Base-by-base conservation (phyloP, 1,284 basidiomycete genomes). In the Phellopilus nigrolimitatus region DNA sequence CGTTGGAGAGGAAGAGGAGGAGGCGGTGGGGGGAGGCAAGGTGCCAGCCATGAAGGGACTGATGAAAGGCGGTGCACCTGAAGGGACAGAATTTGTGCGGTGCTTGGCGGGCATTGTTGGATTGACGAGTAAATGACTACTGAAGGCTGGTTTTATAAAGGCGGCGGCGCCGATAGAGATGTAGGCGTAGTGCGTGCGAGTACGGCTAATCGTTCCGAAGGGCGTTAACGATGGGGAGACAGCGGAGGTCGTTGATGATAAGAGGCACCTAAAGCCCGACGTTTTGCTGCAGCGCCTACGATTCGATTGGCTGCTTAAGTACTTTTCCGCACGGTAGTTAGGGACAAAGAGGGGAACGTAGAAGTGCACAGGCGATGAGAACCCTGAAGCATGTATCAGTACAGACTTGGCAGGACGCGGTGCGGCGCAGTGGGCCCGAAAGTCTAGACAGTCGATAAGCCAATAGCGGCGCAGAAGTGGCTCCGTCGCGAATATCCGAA, bases 311-410 rank as follows among this genome's bases (percentile, higher is more conserved):
- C 12, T 30, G 28, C 6, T 15, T 15, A 37, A 37, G 34, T 15
- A 37, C n/a, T 7, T 13, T 37, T 17, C 19, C 34, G n/a, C n/a
- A 12, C 6, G 7, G 36, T 17, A 17, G 7, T 6, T 37, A 13
- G 30, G 7, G 30, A 7, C 13, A 31, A 7, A 13, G 30, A 31
- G 36, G 19, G 36, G 15, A 37, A 37, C 36, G 39, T 36, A 25
- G 33, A 31, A 24, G 25, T 37, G 22, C 34, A 37, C n/a, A 10
- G 17, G 15, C 21, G 9, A 36, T 13, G 12, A 40, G 39, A n/a
- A 15, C 45, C 19, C n/a, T 47, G 3, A 47, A 17, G 33, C 37
- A 33, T 34, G 43, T 34, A 13, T 47, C 45, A 33, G 45, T n/a
- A 17, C 34, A 15, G 34, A 37, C 28, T 7, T 10, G 37, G 30